Evolutionary conservation across 1,284 basidiomycete genomes (phyloP).

Genomic region (Boletus smithii): DNA sequence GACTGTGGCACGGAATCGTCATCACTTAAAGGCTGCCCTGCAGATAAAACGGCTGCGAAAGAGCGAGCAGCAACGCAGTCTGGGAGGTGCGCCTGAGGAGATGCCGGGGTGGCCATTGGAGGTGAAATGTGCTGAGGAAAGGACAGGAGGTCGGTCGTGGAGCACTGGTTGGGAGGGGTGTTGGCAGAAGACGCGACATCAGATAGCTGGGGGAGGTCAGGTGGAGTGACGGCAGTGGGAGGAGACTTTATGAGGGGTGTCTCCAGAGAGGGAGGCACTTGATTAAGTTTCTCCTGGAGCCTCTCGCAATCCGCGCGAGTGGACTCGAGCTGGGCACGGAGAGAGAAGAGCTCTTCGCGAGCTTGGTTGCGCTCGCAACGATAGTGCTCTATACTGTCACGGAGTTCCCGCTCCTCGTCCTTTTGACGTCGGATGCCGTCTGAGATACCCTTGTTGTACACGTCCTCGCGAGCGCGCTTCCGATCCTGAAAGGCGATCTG

Average conservation of each 20-base stretch:
- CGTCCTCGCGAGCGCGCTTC: slow-evolving; percentile 33
- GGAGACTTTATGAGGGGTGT: slow-evolving; percentile 7
- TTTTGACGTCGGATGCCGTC: slow-evolving; percentile 34
- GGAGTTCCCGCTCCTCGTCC: slow-evolving; percentile 35
- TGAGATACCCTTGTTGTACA: slow-evolving; percentile 32
- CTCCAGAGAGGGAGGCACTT: slow-evolving; percentile 9
- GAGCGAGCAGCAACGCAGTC: slow-evolving; percentile 36
- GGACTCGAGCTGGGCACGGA: slow-evolving; percentile 37
- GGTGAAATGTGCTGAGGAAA: slow-evolving; percentile 25
- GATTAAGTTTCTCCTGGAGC: slow-evolving; percentile 28
- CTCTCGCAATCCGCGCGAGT: slow-evolving; percentile 37
- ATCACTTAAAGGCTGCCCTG: slow-evolving; percentile 29
- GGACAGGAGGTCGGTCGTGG: slow-evolving; percentile 20
- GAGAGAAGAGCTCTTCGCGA: slow-evolving; percentile 33
- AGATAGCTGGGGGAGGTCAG: slow-evolving; percentile 4
- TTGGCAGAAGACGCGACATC: slow-evolving; percentile 3
- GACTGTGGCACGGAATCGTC: slow-evolving; percentile 26
- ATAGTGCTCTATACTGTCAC: slow-evolving; percentile 32
- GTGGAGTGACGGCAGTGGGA: background rate
- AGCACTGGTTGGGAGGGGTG: slow-evolving; percentile 12
- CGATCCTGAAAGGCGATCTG: slow-evolving; percentile 40
- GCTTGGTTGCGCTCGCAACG: slow-evolving; percentile 35
- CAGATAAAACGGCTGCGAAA: slow-evolving; percentile 33
- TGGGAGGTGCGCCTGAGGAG: slow-evolving; percentile 35
- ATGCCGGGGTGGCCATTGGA: slow-evolving; percentile 32